These are phyloP conservation scores for Termitomyces sp. DNA, from an alignment of 768 basidiomycete genomes.

Conservation along the genomic window DNA sequence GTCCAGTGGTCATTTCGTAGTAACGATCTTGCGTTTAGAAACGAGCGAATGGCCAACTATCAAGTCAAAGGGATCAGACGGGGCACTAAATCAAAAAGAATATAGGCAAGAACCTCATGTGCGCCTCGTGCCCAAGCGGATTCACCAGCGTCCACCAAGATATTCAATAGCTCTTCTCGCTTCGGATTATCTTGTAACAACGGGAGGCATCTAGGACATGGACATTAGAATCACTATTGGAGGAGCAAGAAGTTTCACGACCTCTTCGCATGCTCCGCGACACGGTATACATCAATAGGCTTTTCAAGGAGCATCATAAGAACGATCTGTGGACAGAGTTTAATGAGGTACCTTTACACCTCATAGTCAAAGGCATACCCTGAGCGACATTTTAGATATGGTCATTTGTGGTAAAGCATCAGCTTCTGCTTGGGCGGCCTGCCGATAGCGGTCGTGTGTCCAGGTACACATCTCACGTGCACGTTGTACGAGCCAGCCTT, in stretches of 20 bases:
- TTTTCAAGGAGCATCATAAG: slow-evolving; percentile 65
- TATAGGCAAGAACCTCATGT: slow-evolving; percentile 49
- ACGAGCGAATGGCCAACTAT: slow-evolving; percentile 59
- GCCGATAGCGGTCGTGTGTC: slow-evolving; percentile 69
- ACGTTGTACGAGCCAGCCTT: slow-evolving; percentile 71
- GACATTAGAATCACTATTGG: not conserved
- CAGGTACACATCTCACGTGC: slow-evolving; percentile 76
- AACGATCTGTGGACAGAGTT: slow-evolving; percentile 41
- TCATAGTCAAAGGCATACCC: slow-evolving; percentile 31
- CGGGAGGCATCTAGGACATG: slow-evolving; percentile 46
- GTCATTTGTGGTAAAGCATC: slow-evolving; percentile 41
- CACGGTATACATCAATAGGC: slow-evolving; percentile 58
- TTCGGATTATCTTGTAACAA: slow-evolving; percentile 57
- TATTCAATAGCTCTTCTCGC: slow-evolving; percentile 53
- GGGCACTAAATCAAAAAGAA: not conserved
- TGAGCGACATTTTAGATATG: slow-evolving; percentile 64
- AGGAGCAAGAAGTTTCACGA: slow-evolving; percentile 16
- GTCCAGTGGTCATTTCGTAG: slow-evolving; percentile 51
- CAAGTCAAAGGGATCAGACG: not conserved
- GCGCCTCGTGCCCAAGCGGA: slow-evolving; percentile 69
- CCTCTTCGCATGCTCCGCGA: slow-evolving; percentile 68
- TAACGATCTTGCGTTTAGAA: slow-evolving; percentile 52
- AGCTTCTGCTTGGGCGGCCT: slow-evolving; percentile 62
- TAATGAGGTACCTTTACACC: not conserved
- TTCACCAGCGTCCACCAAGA: slow-evolving; percentile 64